phyloP scores from a whole-genome alignment of 257 asterid genomes.

The Nemophila menziesii region DNA sequence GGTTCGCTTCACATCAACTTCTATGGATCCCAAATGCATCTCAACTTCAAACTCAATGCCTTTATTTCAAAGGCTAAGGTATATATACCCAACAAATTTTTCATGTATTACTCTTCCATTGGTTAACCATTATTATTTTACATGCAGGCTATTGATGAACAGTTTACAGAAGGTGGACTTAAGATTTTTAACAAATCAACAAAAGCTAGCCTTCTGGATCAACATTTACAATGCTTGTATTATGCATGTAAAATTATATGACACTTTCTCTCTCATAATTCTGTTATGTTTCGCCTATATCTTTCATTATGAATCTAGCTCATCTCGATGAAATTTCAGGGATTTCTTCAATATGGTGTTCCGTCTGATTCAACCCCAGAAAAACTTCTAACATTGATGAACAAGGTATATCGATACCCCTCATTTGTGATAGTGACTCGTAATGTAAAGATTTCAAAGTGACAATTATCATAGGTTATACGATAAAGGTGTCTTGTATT shows the following conservation, averaged over 20 bases:
- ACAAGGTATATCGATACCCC: conserved; percentile 33
- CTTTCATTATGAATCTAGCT: not conserved
- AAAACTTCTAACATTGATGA: conserved; percentile 41
- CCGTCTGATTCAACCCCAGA: conserved; percentile 51
- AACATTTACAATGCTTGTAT: conserved; percentile 43
- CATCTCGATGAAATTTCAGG: conserved; percentile 29
- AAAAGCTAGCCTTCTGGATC: conserved; percentile 46
- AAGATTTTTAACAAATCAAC: conserved; percentile 23
- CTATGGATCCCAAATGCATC: conserved; percentile 63
- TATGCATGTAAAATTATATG: conserved; percentile 30
- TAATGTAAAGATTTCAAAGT: too few species aligned
- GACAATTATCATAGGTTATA: too few species aligned
- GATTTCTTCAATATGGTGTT: conserved; percentile 69
- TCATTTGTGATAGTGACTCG: not conserved
- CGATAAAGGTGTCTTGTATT: too few species aligned
- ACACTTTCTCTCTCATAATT: not conserved
- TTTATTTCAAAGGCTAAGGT: conserved; percentile 63
- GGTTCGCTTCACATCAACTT: conserved; percentile 50
- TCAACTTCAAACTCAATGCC: conserved; percentile 47
- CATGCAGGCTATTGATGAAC: conserved; percentile 46
- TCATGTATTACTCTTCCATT: not conserved
- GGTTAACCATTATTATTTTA: not conserved
- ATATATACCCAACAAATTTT: conserved; percentile 10
- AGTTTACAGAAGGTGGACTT: conserved; percentile 57
- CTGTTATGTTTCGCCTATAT: not conserved